A percentile compares a stretch with the other conserved stretches of the same genome.
Conservation (phyloP, 2,329 filamentous ascomycete genomes). For the Aquanectria penicillioides region DNA sequence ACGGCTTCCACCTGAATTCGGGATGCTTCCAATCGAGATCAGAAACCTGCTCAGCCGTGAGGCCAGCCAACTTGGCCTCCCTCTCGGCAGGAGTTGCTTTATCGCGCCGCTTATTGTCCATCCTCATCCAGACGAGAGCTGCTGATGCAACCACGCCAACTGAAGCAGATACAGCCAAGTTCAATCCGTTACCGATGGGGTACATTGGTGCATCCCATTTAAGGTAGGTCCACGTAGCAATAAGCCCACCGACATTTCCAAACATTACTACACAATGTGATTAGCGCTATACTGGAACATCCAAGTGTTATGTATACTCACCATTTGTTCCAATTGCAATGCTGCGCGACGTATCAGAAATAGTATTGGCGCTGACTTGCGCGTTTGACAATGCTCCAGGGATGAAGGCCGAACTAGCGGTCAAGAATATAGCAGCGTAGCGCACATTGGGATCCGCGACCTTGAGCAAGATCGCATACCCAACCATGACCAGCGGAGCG, state of each 20-base stretch:
- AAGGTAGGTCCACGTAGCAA: conserved; percentile 20
- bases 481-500: conserved; percentile 70
- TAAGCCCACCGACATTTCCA: conserved; percentile 15
- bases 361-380: conserved; percentile 73
- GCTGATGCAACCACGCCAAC: neutral
- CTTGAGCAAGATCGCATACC: conserved; percentile 75
- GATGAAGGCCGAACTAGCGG: conserved; percentile 69
- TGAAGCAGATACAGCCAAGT: conserved; percentile 2
- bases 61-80: conserved; percentile 12
- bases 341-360: conserved; percentile 69
- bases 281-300: neutral
- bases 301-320: neutral
- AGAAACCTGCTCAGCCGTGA: conserved; percentile 6
- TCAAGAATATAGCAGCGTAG: conserved; percentile 75
- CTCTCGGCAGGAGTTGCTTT: neutral
- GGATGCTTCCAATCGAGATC: conserved; percentile 24
- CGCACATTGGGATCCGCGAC: conserved; percentile 60
- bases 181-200: conserved; percentile 20
- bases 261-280: too few species aligned
- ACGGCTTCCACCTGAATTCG: conserved; percentile 20
- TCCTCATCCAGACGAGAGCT: conserved; percentile 15
- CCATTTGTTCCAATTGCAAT: conserved; percentile 8
- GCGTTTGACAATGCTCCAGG: conserved; percentile 73
- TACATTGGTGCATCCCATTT: conserved; percentile 17
- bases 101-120: conserved; percentile 19